Evolutionary conservation across 2,329 filamentous ascomycete species (phyloP).

Genomic region (Aspergillus proliferans): DNA sequence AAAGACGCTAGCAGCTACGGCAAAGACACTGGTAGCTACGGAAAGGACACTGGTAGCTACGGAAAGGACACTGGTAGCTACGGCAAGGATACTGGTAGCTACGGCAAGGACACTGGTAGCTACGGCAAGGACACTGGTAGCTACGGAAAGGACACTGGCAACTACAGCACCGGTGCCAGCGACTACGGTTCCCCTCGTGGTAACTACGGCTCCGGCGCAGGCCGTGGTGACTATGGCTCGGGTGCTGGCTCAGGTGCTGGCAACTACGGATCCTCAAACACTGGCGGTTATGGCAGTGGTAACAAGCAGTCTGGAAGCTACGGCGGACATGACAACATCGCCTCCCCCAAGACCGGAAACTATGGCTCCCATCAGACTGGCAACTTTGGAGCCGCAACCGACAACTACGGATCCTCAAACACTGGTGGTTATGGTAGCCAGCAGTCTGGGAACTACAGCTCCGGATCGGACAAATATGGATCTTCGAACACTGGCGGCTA

Average conservation of each 20-base stretch:
- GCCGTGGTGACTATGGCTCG: conserved; percentile 4
- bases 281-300: background rate
- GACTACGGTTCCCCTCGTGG: background rate
- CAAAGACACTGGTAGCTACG: no score
- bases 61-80: background rate
- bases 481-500: no score
- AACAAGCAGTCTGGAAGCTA: background rate
- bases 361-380: no score
- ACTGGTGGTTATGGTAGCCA: no score
- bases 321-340: conserved; percentile 1
- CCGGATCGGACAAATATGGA: no score
- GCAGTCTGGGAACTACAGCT: no score
- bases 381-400: no score
- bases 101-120: no score
- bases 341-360: no score
- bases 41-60: background rate
- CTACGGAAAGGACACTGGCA: background rate
- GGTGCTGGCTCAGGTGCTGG: background rate
- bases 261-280: background rate
- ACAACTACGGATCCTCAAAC: no score
- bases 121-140: background rate
- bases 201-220: conserved; percentile 4
- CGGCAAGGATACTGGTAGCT: no score
- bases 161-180: background rate
- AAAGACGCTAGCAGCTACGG: no score